Conservation (phyloP, 768 basidiomycete genomes). For the Rossbeevera mucosa region DNA sequence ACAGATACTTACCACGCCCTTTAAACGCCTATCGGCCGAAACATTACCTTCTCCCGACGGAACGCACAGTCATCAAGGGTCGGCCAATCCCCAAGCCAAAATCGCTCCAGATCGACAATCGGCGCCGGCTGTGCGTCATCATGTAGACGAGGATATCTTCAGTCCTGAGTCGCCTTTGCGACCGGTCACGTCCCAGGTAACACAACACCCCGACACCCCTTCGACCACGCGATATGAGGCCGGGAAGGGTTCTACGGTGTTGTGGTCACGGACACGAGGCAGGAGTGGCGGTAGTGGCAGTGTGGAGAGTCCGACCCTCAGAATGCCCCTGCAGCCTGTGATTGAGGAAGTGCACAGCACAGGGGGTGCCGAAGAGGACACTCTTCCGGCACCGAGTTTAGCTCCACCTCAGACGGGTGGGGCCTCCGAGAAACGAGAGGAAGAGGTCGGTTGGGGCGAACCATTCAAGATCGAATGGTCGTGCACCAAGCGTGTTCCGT, state of each 20-base stretch:
- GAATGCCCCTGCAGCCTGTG: conserved; percentile 16
- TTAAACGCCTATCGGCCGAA: conserved; percentile 37
- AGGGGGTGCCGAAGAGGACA: conserved; percentile 16
- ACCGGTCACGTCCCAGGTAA: background rate
- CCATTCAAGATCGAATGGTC: conserved; percentile 85
- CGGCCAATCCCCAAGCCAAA: background rate
- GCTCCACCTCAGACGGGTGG: background rate
- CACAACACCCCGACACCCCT: background rate
- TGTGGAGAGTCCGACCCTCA: conserved; percentile 15
- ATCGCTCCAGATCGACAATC: conserved; percentile 29
- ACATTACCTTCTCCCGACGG: conserved; percentile 14
- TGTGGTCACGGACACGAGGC: conserved; percentile 27
- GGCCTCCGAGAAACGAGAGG: conserved; percentile 17
- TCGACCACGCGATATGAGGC: conserved; percentile 33
- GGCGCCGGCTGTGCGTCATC: conserved; percentile 52
- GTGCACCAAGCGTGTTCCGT: conserved; percentile 64
- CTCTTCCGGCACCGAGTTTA: background rate
- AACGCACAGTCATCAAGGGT: background rate
- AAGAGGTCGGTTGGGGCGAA: conserved; percentile 54
- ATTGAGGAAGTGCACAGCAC: conserved; percentile 17
- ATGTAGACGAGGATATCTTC: conserved; percentile 29
- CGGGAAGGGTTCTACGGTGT: conserved; percentile 39
- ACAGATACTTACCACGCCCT: conserved; percentile 33
- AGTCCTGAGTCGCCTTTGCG: conserved; percentile 25
- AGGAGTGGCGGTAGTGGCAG: conserved; percentile 7